phyloP scores from a whole-genome alignment of 257 asterid genomes.

The Lithospermum erythrorhizon region DNA sequence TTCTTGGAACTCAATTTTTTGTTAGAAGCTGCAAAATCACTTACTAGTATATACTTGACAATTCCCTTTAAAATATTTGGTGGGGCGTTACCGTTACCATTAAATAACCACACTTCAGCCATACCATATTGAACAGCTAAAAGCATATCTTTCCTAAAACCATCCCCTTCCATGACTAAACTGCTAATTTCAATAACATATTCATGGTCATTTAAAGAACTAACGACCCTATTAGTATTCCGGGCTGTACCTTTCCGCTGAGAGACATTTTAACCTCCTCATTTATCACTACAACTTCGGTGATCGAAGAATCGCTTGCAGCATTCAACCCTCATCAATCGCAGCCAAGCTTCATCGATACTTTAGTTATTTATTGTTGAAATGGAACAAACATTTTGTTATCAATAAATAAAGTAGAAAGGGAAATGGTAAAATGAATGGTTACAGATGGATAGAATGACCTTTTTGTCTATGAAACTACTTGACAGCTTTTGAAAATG shows the following conservation, averaged over 20 bases:
- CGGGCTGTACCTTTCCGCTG: neutral
- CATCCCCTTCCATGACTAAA: slow-evolving; percentile 20
- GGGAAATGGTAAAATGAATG: neutral
- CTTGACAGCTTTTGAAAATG: slow-evolving; percentile 1
- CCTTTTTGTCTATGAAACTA: neutral
- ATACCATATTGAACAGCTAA: slow-evolving; percentile 34
- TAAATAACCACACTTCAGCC: slow-evolving; percentile 51
- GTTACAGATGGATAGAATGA: slow-evolving; percentile 10
- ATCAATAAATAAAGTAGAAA: too few species aligned
- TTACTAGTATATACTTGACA: slow-evolving; percentile 36
- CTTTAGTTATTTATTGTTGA: neutral
- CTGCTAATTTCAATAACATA: slow-evolving; percentile 31
- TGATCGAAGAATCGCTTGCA: too few species aligned
- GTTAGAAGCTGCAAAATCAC: neutral
- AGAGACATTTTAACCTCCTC: too few species aligned
- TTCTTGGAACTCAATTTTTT: too few species aligned
- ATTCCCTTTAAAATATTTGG: slow-evolving; percentile 36
- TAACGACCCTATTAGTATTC: slow-evolving; percentile 10
- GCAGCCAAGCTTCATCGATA: too few species aligned
- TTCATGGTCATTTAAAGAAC: slow-evolving; percentile 8
- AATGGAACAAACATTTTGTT: too few species aligned
- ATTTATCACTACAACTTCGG: too few species aligned
- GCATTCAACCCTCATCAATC: too few species aligned
- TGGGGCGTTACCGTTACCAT: slow-evolving; percentile 33
- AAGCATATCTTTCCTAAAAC: slow-evolving; percentile 20